Conservation (phyloP, 495 filamentous ascomycete genomes). For the Usnea hakonensis region DNA sequence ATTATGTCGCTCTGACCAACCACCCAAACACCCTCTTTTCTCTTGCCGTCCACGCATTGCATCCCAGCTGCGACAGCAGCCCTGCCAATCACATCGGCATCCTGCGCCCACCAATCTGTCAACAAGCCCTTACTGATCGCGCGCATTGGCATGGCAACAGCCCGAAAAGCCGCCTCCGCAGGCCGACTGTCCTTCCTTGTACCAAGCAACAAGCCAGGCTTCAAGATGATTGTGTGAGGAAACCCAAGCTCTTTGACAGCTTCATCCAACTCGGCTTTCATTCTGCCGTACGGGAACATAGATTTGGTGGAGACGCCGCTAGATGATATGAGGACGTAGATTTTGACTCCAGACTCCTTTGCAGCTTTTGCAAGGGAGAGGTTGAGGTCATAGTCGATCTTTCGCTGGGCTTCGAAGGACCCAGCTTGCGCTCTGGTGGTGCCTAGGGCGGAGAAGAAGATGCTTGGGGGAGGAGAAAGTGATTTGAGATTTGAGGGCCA, state of each 20-base stretch:
- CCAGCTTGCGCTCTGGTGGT: constrained; percentile 61
- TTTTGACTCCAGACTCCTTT: constrained; percentile 52
- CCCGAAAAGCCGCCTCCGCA: constrained; percentile 36
- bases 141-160: constrained; percentile 43
- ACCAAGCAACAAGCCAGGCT: constrained; percentile 70
- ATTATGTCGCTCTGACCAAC: constrained; percentile 31
- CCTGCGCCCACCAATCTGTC: constrained; percentile 65
- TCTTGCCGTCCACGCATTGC: constrained; percentile 24
- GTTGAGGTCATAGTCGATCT: constrained; percentile 70
- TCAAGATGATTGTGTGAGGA: constrained; percentile 62
- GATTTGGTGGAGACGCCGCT: constrained; percentile 42
- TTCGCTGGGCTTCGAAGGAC: constrained; percentile 63
- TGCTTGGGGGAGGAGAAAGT: constrained; percentile 47
- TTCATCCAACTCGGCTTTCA: constrained; percentile 79
- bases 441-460: constrained; percentile 58
- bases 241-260: constrained; percentile 63
- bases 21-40: constrained; percentile 25
- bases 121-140: constrained; percentile 44
- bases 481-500: constrained; percentile 51
- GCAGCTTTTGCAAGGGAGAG: constrained; percentile 60
- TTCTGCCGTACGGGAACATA: constrained; percentile 50
- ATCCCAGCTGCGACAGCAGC: constrained; percentile 57
- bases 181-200: constrained; percentile 50
- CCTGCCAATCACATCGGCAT: constrained; percentile 63
- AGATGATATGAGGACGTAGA: constrained; percentile 62